These are phyloP conservation scores for Ammopiptanthus mongolicus DNA, from an alignment of 306 rosid species.

Conservation along the genomic window DNA sequence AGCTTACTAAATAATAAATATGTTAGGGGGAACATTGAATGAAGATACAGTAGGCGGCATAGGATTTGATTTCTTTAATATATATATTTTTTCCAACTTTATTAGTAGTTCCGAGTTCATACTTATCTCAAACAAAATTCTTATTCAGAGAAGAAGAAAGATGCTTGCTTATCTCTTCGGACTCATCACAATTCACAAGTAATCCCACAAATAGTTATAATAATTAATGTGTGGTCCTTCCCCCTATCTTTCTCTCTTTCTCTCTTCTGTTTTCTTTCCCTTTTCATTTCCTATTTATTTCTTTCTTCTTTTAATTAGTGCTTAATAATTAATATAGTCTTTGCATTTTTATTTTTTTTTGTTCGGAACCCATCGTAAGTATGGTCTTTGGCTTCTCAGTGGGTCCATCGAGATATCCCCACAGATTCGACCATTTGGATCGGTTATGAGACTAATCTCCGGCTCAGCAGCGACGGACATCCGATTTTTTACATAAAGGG, in stretches of 20 bases:
- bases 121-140: neutral
- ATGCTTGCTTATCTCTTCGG: constrained; percentile 17
- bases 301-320: neutral
- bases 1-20: too few relatives aligned
- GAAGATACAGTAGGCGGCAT: neutral
- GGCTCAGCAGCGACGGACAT: too few relatives aligned
- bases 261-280: neutral
- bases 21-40: neutral
- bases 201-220: neutral
- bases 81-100: neutral
- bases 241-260: neutral
- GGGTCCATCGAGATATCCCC: too few relatives aligned
- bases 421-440: too few relatives aligned
- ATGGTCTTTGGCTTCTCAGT: too few relatives aligned
- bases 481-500: too few relatives aligned
- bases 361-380: too few relatives aligned
- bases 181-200: neutral
- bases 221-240: neutral
- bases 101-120: neutral
- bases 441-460: too few relatives aligned
- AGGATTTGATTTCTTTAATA: neutral
- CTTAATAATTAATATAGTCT: neutral
- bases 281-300: neutral
- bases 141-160: neutral
- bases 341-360: too few relatives aligned